phyloP scores from a whole-genome alignment of 352 stramenopile species.

The Pythium phragmitis region DNA sequence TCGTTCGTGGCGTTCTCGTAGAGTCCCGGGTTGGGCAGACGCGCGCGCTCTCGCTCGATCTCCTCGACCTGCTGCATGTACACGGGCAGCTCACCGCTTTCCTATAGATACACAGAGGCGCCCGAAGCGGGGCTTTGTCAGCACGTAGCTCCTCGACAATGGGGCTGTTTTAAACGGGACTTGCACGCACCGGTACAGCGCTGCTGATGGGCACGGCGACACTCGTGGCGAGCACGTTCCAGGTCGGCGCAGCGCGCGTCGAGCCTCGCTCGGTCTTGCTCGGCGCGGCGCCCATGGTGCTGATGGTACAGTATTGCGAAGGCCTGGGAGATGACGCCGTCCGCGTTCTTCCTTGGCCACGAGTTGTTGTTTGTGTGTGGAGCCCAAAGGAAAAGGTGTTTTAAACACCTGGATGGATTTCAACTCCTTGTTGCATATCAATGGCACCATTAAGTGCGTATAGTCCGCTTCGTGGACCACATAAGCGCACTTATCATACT shows the following conservation, averaged over 20 bases:
- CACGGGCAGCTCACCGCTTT: slow-evolving; percentile 49
- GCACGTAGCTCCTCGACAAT: not conserved
- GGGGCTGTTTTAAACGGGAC: slow-evolving; percentile 1
- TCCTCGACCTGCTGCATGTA: slow-evolving; percentile 83
- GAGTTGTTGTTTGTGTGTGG: slow-evolving; percentile 1
- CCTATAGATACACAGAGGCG: slow-evolving; percentile 13
- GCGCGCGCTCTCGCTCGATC: slow-evolving; percentile 73
- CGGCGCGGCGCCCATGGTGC: slow-evolving; percentile 50
- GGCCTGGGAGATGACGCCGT: slow-evolving; percentile 17
- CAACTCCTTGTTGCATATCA: slow-evolving; percentile 20
- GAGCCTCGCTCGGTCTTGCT: slow-evolving; percentile 37
- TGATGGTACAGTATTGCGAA: not conserved
- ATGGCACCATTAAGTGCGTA: slow-evolving; percentile 16
- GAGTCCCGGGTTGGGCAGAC: slow-evolving; percentile 75
- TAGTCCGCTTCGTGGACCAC: not conserved
- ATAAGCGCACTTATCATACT: no score
- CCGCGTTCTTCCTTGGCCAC: slow-evolving; percentile 15
- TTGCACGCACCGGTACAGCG: slow-evolving; percentile 40
- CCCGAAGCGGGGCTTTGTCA: not conserved
- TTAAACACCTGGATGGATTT: slow-evolving; percentile 31
- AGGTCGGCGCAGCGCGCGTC: slow-evolving; percentile 23
- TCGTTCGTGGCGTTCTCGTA: slow-evolving; percentile 87
- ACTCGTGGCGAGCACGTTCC: slow-evolving; percentile 71
- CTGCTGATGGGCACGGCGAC: slow-evolving; percentile 25
- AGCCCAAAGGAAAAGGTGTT: slow-evolving; percentile 15